Evolutionary conservation across 805 yeast genomes (phyloP).

Genomic region (Ogataea sp.): DNA sequence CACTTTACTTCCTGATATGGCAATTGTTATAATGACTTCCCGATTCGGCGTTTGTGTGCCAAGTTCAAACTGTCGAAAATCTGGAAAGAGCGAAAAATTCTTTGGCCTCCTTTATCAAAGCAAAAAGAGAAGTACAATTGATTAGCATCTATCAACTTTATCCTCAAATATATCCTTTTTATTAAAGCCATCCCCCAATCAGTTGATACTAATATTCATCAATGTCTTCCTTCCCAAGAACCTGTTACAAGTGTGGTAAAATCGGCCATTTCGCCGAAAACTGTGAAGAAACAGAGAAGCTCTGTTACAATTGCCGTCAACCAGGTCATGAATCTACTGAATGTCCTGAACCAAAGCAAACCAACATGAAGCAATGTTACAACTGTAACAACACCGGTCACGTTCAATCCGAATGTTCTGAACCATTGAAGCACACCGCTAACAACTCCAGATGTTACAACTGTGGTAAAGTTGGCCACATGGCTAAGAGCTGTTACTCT

Average conservation of each 20-base stretch:
- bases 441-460: conserved; percentile 68
- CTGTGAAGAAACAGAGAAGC: conserved; percentile 76
- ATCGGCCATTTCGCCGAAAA: conserved; percentile 86
- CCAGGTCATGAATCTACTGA: conserved; percentile 86
- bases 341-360: conserved; percentile 83
- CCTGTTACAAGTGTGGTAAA: conserved; percentile 90
- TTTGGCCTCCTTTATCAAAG: too few relatives aligned
- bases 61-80: too few relatives aligned
- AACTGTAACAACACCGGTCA: conserved; percentile 90
- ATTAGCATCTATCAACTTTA: too few relatives aligned
- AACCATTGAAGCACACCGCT: conserved; percentile 31
- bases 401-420: conserved; percentile 76
- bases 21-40: not conserved
- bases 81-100: too few relatives aligned
- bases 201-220: conserved; percentile 2
- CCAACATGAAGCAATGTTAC: conserved; percentile 83
- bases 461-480: conserved; percentile 74
- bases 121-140: too few relatives aligned
- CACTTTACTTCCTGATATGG: not conserved
- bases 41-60: too few relatives aligned
- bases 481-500: conserved; percentile 67
- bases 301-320: conserved; percentile 88
- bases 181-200: not conserved
- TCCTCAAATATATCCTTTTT: not conserved
- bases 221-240: conserved; percentile 40